These are phyloP conservation scores for Blastocystis hominis DNA, from an alignment of 352 stramenopile species.

Conservation along the genomic window DNA sequence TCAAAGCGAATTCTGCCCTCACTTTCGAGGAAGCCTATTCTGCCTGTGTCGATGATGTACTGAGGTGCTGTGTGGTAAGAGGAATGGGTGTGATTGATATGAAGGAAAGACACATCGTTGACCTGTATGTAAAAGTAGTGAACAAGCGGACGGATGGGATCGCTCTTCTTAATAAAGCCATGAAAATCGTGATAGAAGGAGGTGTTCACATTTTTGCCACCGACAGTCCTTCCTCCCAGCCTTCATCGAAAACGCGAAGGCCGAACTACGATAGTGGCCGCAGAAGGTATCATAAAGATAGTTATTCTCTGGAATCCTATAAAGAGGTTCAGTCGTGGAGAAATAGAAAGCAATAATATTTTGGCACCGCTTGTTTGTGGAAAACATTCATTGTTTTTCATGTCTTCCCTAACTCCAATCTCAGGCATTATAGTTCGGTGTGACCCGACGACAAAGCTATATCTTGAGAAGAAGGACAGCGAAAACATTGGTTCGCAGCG, in stretches of 20 bases:
- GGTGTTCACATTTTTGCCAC: slow-evolving; percentile 2
- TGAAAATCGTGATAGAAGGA: neutral
- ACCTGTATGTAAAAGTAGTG: slow-evolving; percentile 20
- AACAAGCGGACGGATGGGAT: slow-evolving; percentile 9
- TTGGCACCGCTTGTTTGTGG: neutral
- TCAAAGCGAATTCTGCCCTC: neutral
- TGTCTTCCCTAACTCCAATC: slow-evolving; percentile 3
- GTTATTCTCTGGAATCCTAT: neutral
- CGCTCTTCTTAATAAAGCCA: neutral
- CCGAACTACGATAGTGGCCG: neutral
- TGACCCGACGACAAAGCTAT: neutral
- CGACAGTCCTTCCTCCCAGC: neutral
- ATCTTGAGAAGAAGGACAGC: slow-evolving; percentile 35
- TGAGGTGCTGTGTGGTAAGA: neutral
- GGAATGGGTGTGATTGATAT: neutral
- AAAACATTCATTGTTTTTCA: neutral
- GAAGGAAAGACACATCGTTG: neutral
- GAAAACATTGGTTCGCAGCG: neutral
- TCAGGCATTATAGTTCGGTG: slow-evolving; percentile 1
- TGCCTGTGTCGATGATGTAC: neutral
- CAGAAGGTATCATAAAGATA: slow-evolving; percentile 40
- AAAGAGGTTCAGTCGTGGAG: slow-evolving; percentile 21
- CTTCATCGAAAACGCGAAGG: slow-evolving; percentile 33
- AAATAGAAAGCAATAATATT: neutral
- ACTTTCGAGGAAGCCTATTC: neutral